These are phyloP conservation scores for Botryosphaeria dothidea DNA, from an alignment of 2,329 filamentous ascomycete genomes.

Conservation along the genomic window DNA sequence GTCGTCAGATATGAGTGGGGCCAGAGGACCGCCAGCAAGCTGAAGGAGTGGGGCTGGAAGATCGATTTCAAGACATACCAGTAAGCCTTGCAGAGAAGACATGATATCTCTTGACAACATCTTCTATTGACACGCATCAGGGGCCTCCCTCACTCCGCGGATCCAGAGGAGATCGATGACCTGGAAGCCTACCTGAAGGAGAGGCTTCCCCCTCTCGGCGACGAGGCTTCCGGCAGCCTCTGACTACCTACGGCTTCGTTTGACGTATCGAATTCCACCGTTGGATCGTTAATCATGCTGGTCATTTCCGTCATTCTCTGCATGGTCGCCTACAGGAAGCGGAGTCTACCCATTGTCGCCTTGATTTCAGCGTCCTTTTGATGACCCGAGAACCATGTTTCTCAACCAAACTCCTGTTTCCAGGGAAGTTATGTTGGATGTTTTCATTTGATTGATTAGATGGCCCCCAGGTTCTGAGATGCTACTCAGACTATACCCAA, in stretches of 20 bases:
- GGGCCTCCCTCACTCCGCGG: conserved; percentile 73
- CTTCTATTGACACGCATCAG: conserved; percentile 40
- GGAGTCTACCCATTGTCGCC: neutral
- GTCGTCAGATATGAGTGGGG: conserved; percentile 73
- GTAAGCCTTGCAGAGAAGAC: conserved; percentile 49
- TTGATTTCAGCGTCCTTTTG: neutral
- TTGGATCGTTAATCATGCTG: neutral
- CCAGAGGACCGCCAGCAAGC: conserved; percentile 62
- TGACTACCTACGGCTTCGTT: neutral
- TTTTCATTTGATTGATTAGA: neutral
- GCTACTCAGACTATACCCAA: conserved; percentile 16
- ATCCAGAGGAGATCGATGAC: conserved; percentile 77
- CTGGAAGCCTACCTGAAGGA: conserved; percentile 66
- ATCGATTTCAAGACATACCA: conserved; percentile 75
- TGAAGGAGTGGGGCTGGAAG: conserved; percentile 70
- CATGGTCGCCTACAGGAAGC: conserved; percentile 3
- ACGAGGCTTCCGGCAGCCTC: conserved; percentile 20
- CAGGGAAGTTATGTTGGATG: neutral
- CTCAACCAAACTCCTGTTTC: neutral
- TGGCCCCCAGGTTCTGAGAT: neutral
- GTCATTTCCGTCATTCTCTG: neutral
- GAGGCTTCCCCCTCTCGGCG: conserved; percentile 51
- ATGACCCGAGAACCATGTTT: neutral
- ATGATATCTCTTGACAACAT: neutral
- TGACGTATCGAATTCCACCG: neutral